Evolutionary conservation across 352 stramenopile genomes (phyloP).

Genomic region (Phytophthora sp.): DNA sequence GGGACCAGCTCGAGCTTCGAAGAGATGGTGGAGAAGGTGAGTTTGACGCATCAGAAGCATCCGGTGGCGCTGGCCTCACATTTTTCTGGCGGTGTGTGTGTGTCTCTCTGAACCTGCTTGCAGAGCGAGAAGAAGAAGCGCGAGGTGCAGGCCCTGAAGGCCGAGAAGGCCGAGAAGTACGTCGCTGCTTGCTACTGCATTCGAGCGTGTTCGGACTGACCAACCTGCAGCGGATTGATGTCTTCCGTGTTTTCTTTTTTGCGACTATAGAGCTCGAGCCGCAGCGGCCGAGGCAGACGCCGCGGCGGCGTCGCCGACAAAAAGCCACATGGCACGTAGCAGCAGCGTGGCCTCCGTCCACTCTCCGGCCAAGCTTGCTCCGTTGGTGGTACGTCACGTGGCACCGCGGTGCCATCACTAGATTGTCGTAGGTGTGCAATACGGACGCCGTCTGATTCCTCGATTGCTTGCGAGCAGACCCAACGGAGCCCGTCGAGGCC

Average conservation of each 20-base stretch:
- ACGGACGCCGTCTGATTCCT: slow-evolving; percentile 7
- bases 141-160: slow-evolving; percentile 29
- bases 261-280: slow-evolving; percentile 18
- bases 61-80: neutral
- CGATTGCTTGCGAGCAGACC: too few relatives aligned
- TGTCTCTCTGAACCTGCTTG: slow-evolving; percentile 10
- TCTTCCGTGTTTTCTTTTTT: slow-evolving; percentile 30
- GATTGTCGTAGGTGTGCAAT: neutral
- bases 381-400: slow-evolving; percentile 8
- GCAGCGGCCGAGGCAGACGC: slow-evolving; percentile 1
- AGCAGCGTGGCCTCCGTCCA: slow-evolving; percentile 6
- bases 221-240: slow-evolving; percentile 14
- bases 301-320: slow-evolving; percentile 3
- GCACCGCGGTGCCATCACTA: too few relatives aligned
- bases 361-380: slow-evolving; percentile 20
- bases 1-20: slow-evolving; percentile 70
- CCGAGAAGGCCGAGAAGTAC: slow-evolving; percentile 31
- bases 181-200: neutral
- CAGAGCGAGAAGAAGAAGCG: slow-evolving; percentile 55
- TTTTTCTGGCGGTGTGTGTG: slow-evolving; percentile 10
- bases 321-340: slow-evolving; percentile 8
- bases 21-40: slow-evolving; percentile 86
- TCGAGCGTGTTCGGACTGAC: slow-evolving; percentile 28
- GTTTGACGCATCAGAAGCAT: slow-evolving; percentile 15
- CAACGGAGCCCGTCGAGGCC: slow-evolving; percentile 13